phyloP scores from a whole-genome alignment of 805 yeast genomes.

The Wickerhamomyces chambardii region DNA sequence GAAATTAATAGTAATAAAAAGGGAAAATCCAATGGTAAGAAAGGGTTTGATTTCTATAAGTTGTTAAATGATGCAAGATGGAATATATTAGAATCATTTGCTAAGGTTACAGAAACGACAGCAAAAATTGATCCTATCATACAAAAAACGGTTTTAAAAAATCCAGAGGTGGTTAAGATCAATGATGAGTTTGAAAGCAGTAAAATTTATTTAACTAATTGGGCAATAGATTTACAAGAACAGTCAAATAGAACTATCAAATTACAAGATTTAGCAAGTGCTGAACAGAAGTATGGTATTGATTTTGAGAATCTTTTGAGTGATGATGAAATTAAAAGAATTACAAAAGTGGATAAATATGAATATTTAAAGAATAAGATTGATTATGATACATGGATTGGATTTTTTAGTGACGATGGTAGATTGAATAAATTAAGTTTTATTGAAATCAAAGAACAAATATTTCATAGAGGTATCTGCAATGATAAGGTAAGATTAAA shows the following conservation, averaged over 20 bases:
- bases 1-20: slow-evolving; percentile 11
- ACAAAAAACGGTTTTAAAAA: slow-evolving; percentile 46
- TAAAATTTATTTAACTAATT: slow-evolving; percentile 83
- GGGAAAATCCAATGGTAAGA: neutral
- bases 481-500: slow-evolving; percentile 44
- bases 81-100: slow-evolving; percentile 79
- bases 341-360: slow-evolving; percentile 27
- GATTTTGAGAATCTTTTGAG: slow-evolving; percentile 43
- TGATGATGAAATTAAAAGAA: slow-evolving; percentile 26
- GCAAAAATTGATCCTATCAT: slow-evolving; percentile 57
- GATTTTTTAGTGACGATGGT: slow-evolving; percentile 35
- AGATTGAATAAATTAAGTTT: slow-evolving; percentile 56
- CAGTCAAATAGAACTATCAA: slow-evolving; percentile 52
- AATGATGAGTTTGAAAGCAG: slow-evolving; percentile 94
- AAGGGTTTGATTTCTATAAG: slow-evolving; percentile 26
- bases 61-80: slow-evolving; percentile 68
- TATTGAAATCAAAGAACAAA: slow-evolving; percentile 68
- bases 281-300: slow-evolving; percentile 46
- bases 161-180: slow-evolving; percentile 73
- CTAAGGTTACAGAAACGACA: slow-evolving; percentile 52
- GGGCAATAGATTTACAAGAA: slow-evolving; percentile 93
- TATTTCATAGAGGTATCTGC: slow-evolving; percentile 86
- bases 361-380: slow-evolving; percentile 55
- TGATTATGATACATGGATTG: slow-evolving; percentile 36
- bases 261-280: slow-evolving; percentile 1